A percentile compares a stretch with the other conserved stretches of the same genome.
Evolutionary conservation across 495 filamentous ascomycete genomes (phyloP).

Genomic region (Neurospora discreta): DNA sequence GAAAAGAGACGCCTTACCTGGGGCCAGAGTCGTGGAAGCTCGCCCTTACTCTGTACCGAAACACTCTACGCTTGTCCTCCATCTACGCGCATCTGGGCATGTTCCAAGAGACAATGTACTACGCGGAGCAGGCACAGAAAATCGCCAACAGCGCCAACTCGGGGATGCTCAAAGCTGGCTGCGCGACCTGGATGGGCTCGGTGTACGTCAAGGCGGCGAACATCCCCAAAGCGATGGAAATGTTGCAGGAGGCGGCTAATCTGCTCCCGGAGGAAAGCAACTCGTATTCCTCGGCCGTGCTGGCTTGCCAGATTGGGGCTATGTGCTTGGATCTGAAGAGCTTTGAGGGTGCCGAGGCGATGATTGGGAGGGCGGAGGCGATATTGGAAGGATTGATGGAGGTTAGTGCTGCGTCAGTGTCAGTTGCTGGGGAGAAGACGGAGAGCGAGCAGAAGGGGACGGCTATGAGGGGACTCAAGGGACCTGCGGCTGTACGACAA

Average conservation of each 20-base stretch:
- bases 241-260: constrained; percentile 41
- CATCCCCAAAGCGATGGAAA: constrained; percentile 47
- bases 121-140: constrained; percentile 72
- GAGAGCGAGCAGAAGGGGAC: constrained; percentile 27
- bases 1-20: constrained; percentile 5
- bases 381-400: constrained; percentile 20
- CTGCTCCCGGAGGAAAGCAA: constrained; percentile 28
- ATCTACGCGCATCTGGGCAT: constrained; percentile 75
- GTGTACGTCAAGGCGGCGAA: constrained; percentile 55
- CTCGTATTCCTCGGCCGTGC: constrained; percentile 36
- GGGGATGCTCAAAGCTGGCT: constrained; percentile 42
- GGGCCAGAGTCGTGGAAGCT: constrained; percentile 75
- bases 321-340: constrained; percentile 33
- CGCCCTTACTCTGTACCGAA: constrained; percentile 57
- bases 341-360: constrained; percentile 22
- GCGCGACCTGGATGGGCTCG: constrained; percentile 48
- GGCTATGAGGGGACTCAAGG: constrained; percentile 6
- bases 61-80: constrained; percentile 57
- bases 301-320: constrained; percentile 31
- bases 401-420: constrained; percentile 2
- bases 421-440: constrained; percentile 37
- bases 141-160: constrained; percentile 60
- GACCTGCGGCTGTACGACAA: constrained; percentile 2
- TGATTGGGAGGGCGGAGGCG: constrained; percentile 29
- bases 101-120: constrained; percentile 83